A percentile compares a stretch with the other conserved stretches of the same genome.
These are phyloP conservation scores for Alternaria gansuensis DNA, from an alignment of 2,329 filamentous ascomycete species.

Conservation along the genomic window DNA sequence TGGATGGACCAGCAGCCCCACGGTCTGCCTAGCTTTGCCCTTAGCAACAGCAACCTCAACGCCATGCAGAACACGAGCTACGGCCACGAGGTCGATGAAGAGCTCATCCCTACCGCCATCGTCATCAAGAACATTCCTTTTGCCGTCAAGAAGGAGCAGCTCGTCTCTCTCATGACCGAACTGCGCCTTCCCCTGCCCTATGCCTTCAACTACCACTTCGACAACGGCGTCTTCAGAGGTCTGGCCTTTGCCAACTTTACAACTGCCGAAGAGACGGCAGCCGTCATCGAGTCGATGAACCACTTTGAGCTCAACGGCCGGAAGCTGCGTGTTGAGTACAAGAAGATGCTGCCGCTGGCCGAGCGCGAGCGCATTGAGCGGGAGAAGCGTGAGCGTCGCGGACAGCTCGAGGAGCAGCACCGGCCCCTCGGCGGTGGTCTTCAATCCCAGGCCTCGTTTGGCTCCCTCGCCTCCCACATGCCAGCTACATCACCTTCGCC, in stretches of 20 bases:
- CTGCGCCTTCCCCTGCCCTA: conserved; percentile 94
- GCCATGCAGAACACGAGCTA: conserved; percentile 56
- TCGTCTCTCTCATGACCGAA: conserved; percentile 92
- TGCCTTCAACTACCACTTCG: conserved; percentile 99
- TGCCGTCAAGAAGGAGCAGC: conserved; percentile 94
- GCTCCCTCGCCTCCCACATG: conserved; percentile 74
- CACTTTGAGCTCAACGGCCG: conserved; percentile 94
- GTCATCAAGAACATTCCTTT: conserved; percentile 99
- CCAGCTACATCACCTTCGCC: conserved; percentile 72
- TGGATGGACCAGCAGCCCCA: conserved; percentile 66
- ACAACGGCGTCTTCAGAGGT: conserved; percentile 95
- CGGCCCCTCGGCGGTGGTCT: conserved; percentile 74
- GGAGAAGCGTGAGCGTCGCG: conserved; percentile 94
- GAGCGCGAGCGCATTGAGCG: conserved; percentile 96
- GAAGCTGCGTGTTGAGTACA: conserved; percentile 96
- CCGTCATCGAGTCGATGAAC: conserved; percentile 93
- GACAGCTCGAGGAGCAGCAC: conserved; percentile 97
- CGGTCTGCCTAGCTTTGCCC: conserved; percentile 53
- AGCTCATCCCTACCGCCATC: conserved; percentile 96
- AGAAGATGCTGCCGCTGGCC: conserved; percentile 97
- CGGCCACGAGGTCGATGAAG: conserved; percentile 71
- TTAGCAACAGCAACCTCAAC: conserved; percentile 49
- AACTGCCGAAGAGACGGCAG: conserved; percentile 88
- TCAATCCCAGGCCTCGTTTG: conserved; percentile 86
- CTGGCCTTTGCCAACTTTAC: conserved; percentile 98